Base-by-base conservation (phyloP, 129 eudicot genomes). In the Escallonia rubra region DNA sequence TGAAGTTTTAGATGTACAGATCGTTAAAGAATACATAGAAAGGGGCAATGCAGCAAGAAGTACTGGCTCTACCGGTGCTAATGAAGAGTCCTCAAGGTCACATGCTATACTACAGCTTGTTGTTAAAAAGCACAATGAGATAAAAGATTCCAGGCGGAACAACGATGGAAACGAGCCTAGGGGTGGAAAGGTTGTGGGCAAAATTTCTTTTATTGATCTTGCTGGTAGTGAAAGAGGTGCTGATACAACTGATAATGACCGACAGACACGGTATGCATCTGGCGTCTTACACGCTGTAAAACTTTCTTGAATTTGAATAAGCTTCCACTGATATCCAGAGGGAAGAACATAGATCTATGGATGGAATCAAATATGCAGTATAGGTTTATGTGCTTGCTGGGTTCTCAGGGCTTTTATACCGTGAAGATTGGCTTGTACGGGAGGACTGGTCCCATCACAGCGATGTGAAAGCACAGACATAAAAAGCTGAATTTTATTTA, bases 151-250 rank as follows among this genome's bases (percentile, higher is more conserved):
- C 50, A 87, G 72, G 80, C 66, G 96, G 16, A 85, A 77, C 56
- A 75, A 74, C 76, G 88, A 81, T 72, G 85, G 56, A 23, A 90
- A 87, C 49, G 97, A 85, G 40, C 66, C 95, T 51, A 82, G 74
- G 66, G 72, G 63, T 64, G 97, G 93, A 70, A 91, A 85, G 76
- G 86, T 91, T 60, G 83, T 91, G 16, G 97, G 97, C 41, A 91
- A 91, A 64, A 87, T 91, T 61, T 91, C 97, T 42, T 91, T 91
- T 64, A 91, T 91, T 73, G 97, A 91, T 83, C 97, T 91, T 66
- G 97, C 97, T 72, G 97, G 97, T 57, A 91, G 97, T 71, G 97
- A 91, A 83, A 87, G 97, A 78, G 97, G 97, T 43, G 97, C 97
- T 70, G 97, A 91, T 78, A 91, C 97, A 23, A 91, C 97, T 63